phyloP scores from a whole-genome alignment of 208 protist genomes.

The Trypanosoma rangeli region DNA sequence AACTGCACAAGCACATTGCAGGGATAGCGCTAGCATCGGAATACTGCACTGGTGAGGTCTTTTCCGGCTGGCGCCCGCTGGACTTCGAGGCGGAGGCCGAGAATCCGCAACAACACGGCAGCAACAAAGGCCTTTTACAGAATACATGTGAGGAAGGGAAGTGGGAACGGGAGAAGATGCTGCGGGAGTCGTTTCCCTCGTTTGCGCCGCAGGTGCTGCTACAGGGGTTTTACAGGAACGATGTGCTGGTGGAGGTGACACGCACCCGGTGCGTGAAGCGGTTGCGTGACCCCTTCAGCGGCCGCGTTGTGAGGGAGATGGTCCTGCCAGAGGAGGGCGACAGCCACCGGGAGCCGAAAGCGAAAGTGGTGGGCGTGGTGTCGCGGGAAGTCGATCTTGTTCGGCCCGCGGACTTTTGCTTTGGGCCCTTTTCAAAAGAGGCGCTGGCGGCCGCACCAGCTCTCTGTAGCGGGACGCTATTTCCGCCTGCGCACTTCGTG shows the following conservation, averaged over 20 bases:
- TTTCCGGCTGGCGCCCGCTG: slow-evolving; percentile 31
- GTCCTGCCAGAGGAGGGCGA: slow-evolving; percentile 10
- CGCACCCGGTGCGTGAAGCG: slow-evolving; percentile 43
- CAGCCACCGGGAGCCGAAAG: neutral
- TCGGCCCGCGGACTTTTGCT: slow-evolving; percentile 77
- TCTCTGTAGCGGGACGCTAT: slow-evolving; percentile 51
- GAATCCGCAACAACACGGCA: neutral
- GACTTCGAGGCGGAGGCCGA: slow-evolving; percentile 27
- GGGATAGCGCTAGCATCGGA: slow-evolving; percentile 28
- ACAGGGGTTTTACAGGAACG: slow-evolving; percentile 73
- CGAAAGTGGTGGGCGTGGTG: slow-evolving; percentile 70
- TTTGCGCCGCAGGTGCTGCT: slow-evolving; percentile 70
- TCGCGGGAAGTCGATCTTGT: slow-evolving; percentile 69
- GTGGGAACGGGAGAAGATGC: slow-evolving; percentile 19
- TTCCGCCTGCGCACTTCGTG: slow-evolving; percentile 65
- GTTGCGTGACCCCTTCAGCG: slow-evolving; percentile 44
- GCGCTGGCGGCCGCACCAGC: slow-evolving; percentile 32
- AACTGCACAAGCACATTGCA: neutral
- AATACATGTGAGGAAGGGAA: slow-evolving; percentile 8
- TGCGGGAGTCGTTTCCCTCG: slow-evolving; percentile 67
- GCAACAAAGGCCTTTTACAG: neutral
- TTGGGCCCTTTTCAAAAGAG: slow-evolving; percentile 45
- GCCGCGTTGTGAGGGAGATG: slow-evolving; percentile 50
- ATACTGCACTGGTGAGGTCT: slow-evolving; percentile 24
- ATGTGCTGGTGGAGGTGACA: slow-evolving; percentile 63